These are phyloP conservation scores for Gracilaria domingensis DNA, from an alignment of 23 red algal genomes.

Conservation along the genomic window DNA sequence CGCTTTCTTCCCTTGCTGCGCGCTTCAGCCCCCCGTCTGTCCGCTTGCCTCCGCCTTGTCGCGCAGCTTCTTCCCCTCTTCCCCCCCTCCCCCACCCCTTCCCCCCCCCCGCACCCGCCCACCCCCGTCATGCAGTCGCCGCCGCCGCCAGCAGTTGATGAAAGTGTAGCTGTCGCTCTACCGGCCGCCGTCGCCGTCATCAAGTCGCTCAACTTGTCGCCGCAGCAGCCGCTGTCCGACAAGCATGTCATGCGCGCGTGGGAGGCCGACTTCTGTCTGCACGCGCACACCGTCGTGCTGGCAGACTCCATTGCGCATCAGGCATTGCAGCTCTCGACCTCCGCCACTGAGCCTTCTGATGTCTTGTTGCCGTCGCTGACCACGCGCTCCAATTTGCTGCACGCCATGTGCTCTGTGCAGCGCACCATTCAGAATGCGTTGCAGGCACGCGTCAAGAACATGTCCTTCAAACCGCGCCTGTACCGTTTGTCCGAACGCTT, in stretches of 20 bases:
- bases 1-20: no score
- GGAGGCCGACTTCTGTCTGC: constrained; percentile 57
- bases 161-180: constrained; percentile 12
- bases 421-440: constrained; percentile 22
- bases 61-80: no score
- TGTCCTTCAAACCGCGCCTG: constrained; percentile 65
- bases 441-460: constrained; percentile 20
- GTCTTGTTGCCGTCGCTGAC: background rate
- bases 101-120: background rate
- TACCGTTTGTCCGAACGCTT: constrained; percentile 59
- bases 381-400: constrained; percentile 34
- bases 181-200: constrained; percentile 37
- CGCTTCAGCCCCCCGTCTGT: no score
- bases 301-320: constrained; percentile 65
- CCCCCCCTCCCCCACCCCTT: no score
- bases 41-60: no score
- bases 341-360: background rate
- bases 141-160: constrained; percentile 1
- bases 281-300: constrained; percentile 39
- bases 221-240: constrained; percentile 49
- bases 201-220: constrained; percentile 23
- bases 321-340: constrained; percentile 25
- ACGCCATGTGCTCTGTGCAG: constrained; percentile 40
- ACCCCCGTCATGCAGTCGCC: background rate
- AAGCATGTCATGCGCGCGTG: constrained; percentile 52